Conservation (phyloP, 108 stramenopile genomes). For the Cylindrotheca closterium region DNA sequence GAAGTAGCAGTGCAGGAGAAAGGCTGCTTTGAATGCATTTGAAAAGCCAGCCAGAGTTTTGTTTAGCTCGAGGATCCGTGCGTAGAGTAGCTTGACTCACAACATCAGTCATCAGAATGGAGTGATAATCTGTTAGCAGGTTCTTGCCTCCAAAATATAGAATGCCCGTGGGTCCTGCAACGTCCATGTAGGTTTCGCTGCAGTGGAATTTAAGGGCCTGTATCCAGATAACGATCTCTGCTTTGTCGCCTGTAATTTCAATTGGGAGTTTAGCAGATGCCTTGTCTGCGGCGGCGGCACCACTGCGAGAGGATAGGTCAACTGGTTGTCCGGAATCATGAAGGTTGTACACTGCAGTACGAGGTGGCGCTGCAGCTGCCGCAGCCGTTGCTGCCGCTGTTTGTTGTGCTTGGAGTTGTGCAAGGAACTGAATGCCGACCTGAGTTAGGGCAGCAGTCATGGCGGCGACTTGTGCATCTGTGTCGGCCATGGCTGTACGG, state of each 20-base stretch:
- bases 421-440: too few species aligned
- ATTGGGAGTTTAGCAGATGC: not conserved
- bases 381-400: too few species aligned
- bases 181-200: not conserved
- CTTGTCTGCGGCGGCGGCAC: not conserved
- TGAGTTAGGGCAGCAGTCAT: too few species aligned
- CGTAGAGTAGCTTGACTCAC: not conserved
- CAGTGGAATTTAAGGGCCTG: not conserved
- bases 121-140: not conserved
- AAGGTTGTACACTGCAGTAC: not conserved
- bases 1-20: not conserved
- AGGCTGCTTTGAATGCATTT: not conserved
- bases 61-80: slow-evolving; percentile 1
- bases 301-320: slow-evolving; percentile 2
- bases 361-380: too few species aligned
- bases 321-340: not conserved
- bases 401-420: too few species aligned
- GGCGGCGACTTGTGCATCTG: too few species aligned
- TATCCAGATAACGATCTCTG: too few species aligned
- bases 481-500: too few species aligned
- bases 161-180: not conserved
- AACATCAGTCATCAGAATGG: not conserved
- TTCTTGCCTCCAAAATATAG: not conserved
- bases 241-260: not conserved
- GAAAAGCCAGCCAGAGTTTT: not conserved